Percentiles rank a stretch among this genome's conserved stretches.
Evolutionary conservation across 176 grass and related monocot genomes (phyloP).

Genomic region (Oryza officinalis): DNA sequence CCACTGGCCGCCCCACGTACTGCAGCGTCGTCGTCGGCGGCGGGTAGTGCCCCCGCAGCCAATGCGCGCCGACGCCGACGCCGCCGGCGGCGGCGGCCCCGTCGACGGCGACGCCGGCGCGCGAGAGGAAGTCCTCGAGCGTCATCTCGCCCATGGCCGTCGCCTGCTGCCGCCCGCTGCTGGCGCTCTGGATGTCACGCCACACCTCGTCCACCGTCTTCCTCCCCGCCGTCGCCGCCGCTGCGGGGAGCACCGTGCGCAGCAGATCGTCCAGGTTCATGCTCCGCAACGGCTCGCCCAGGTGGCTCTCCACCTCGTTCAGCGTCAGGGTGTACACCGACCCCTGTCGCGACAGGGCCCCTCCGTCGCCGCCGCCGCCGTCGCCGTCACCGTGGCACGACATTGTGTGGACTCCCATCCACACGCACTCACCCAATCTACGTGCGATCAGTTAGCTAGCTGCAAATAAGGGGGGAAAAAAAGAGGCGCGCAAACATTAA

Average conservation of each 20-base stretch:
- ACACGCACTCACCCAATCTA: not conserved
- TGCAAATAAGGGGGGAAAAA: not conserved
- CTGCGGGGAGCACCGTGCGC: constrained; percentile 56
- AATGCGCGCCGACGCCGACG: constrained; percentile 31
- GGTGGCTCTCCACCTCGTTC: constrained; percentile 76
- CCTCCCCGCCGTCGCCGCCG: constrained; percentile 30
- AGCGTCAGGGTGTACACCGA: constrained; percentile 78
- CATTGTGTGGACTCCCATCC: constrained; percentile 84
- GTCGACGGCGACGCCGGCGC: constrained; percentile 57
- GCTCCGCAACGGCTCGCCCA: constrained; percentile 78
- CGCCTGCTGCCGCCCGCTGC: constrained; percentile 41
- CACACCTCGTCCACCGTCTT: constrained; percentile 94
- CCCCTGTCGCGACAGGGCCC: constrained; percentile 53
- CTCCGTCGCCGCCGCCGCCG: constrained; percentile 15
- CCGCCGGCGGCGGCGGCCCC: not conserved
- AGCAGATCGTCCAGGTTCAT: constrained; percentile 92
- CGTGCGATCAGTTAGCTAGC: constrained; percentile 35
- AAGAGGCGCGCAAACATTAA: not conserved
- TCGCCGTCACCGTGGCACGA: constrained; percentile 49
- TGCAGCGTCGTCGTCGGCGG: not conserved
- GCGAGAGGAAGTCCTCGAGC: constrained; percentile 85
- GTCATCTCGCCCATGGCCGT: constrained; percentile 82
- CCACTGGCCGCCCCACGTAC: constrained; percentile 38
- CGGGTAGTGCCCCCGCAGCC: constrained; percentile 36
- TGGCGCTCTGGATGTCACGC: constrained; percentile 76